Evolutionary conservation across 2,329 filamentous ascomycete genomes (phyloP), one percentile per base, ranked within the genome.

Genomic region (Fusarium scirpi): DNA sequence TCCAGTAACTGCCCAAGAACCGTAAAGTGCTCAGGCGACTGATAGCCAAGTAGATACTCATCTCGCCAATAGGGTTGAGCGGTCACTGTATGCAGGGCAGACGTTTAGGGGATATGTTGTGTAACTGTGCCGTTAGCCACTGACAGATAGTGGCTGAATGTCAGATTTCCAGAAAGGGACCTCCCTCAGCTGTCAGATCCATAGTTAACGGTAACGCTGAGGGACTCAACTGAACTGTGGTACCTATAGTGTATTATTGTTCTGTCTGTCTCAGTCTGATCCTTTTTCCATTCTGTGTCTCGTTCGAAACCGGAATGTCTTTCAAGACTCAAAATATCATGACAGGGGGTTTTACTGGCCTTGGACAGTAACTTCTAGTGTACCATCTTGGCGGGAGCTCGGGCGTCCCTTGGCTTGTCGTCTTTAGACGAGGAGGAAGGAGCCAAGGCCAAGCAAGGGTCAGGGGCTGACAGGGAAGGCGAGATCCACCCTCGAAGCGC

Each of bases 401-500:
- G 43, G 58, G 48, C 51, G 53, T 51, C 59, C 69, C 61, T 69
- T 69, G 67, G 34, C 34, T 51, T 46, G 43, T 29, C n/a, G 44
- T 47, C 45, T 47, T 27, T 47, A 47, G 45, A 47, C 45, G 45
- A 47, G 45, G 32, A 56, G 32, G 51, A 13, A 40, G 11, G 60
- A 41, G 24, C 62, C 44, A 57, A 38, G 34, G 65, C 18, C 16
- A 38, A 9, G 30, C 13, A 38, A 53, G 49, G 69, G 58, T 61
- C 69, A 75, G 69, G 72, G 72, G 68, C 48, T 32, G 38, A 52
- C 34, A 38, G 18, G 34, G 34, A 38, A 38, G 18, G 34, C 52
- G 52, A 29, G 49, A 56, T 58, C 69, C 65, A 69, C 64, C 49
- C 60, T 69, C 64, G 70, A 69, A 60, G 70, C 70, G 72, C 60